phyloP scores from a whole-genome alignment of 2,329 filamentous ascomycete species.

The Neofusicoccum umdonicola region DNA sequence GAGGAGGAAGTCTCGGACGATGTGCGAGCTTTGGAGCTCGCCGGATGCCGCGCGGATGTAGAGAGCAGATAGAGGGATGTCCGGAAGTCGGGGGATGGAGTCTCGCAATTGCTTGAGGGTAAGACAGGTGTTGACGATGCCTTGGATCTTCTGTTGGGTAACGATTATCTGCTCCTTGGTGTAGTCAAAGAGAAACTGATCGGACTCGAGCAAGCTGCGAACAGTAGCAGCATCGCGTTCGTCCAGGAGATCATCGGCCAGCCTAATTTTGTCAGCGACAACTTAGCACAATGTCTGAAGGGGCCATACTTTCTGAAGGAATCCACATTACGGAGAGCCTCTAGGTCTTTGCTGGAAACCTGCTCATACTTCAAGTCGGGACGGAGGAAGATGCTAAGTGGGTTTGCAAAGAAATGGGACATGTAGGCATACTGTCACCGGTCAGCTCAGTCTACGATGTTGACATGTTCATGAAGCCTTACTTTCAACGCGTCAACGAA shows the following conservation, averaged over 20 bases:
- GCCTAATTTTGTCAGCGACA: slow-evolving; percentile 23
- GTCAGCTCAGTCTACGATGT: slow-evolving; percentile 22
- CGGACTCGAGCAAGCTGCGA: slow-evolving; percentile 58
- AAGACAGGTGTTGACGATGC: slow-evolving; percentile 39
- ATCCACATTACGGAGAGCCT: slow-evolving; percentile 65
- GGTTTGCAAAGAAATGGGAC: slow-evolving; percentile 81
- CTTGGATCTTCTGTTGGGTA: slow-evolving; percentile 41
- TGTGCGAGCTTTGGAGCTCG: slow-evolving; percentile 52
- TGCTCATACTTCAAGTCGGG: slow-evolving; percentile 32
- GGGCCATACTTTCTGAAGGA: slow-evolving; percentile 58
- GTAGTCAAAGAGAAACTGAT: slow-evolving; percentile 53
- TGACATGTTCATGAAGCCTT: slow-evolving; percentile 19
- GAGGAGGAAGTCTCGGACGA: slow-evolving; percentile 55
- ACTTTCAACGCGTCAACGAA: slow-evolving; percentile 71
- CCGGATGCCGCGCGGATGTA: slow-evolving; percentile 62
- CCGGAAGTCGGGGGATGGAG: slow-evolving; percentile 35
- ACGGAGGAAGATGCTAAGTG: slow-evolving; percentile 63
- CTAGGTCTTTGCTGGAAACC: slow-evolving; percentile 61
- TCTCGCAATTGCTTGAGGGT: slow-evolving; percentile 38
- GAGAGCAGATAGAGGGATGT: slow-evolving; percentile 44
- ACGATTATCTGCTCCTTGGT: slow-evolving; percentile 34
- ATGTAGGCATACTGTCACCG: slow-evolving; percentile 72
- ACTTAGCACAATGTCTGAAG: neutral
- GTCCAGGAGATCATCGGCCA: slow-evolving; percentile 41
- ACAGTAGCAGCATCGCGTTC: slow-evolving; percentile 42